Evolutionary conservation across 2,329 filamentous ascomycete genomes (phyloP).

Genomic region (Zymoseptoria ardabiliae): DNA sequence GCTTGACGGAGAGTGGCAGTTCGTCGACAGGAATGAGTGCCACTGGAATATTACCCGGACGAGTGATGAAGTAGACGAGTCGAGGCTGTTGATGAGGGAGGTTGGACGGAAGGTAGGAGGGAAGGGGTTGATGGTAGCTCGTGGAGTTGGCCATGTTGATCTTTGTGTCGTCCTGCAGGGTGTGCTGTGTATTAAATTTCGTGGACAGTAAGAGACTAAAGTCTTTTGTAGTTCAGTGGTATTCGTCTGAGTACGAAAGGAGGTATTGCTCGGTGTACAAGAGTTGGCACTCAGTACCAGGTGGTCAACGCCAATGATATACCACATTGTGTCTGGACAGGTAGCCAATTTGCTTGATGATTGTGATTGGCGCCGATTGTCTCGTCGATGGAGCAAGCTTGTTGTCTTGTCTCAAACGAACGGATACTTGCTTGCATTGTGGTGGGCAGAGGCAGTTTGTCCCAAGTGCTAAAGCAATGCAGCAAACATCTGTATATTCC

Average conservation of each 20-base stretch:
- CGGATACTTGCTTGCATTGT: not conserved
- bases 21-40: slow-evolving; percentile 39
- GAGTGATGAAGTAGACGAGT: slow-evolving; percentile 34
- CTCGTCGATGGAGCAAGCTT: not conserved
- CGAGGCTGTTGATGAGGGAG: slow-evolving; percentile 9
- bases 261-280: not conserved
- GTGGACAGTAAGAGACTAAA: not conserved
- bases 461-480: not conserved
- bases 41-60: slow-evolving; percentile 29
- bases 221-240: not conserved
- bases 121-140: not conserved
- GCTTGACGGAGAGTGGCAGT: slow-evolving; percentile 32
- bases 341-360: not conserved
- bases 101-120: slow-evolving; percentile 4
- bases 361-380: not conserved
- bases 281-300: not conserved
- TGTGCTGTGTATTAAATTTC: not conserved
- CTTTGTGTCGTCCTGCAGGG: not conserved
- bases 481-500: not conserved
- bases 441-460: not conserved
- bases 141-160: slow-evolving; percentile 5
- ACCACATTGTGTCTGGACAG: not conserved
- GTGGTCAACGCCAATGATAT: not conserved
- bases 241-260: slow-evolving; percentile 1
- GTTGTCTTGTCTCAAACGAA: not conserved